Conservation (phyloP, 345 rosid species). For the Rhizophora apiculata region DNA sequence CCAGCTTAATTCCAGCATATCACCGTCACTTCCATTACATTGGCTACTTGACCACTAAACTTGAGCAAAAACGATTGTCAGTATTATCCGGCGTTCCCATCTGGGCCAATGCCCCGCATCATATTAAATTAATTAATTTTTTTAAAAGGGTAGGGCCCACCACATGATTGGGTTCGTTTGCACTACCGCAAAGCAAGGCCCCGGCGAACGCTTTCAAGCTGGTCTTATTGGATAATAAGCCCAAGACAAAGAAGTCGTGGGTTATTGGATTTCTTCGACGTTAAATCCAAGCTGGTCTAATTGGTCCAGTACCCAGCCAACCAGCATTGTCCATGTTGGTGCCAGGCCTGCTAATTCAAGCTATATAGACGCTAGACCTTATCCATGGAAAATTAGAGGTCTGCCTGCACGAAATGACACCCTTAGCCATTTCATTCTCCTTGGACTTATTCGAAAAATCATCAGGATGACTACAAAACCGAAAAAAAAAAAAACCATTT, state of each 20-base stretch:
- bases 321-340: background rate
- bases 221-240: too few species aligned
- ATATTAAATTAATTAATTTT: background rate
- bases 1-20: background rate
- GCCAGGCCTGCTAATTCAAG: background rate
- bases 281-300: background rate
- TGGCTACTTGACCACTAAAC: too few species aligned
- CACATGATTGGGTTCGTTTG: background rate
- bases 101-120: background rate
- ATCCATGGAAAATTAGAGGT: background rate
- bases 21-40: too few species aligned
- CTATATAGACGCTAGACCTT: background rate
- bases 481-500: background rate
- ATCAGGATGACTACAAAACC: background rate
- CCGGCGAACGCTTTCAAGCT: background rate
- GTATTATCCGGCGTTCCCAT: background rate
- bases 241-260: background rate
- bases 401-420: too few species aligned
- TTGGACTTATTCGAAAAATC: background rate
- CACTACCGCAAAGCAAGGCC: background rate
- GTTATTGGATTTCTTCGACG: background rate
- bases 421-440: too few species aligned
- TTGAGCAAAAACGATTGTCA: too few species aligned
- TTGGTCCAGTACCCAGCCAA: background rate
- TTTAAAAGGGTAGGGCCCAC: background rate